phyloP scores from a whole-genome alignment of 2,329 filamentous ascomycete species.

The Trichophyton simii region DNA sequence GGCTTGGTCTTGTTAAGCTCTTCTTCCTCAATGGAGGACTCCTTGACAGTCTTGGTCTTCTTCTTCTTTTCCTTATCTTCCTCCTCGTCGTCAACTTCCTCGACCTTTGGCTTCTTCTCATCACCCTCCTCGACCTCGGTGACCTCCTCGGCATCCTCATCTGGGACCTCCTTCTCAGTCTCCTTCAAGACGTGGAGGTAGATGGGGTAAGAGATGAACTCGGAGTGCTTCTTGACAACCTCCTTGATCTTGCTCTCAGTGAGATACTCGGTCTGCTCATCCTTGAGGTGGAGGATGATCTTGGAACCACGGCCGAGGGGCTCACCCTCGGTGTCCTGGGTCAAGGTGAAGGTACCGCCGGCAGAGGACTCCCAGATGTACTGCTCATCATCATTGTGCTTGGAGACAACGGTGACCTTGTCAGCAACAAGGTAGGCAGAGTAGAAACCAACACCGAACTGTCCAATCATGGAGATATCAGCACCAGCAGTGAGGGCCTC shows the following conservation, averaged over 20 bases:
- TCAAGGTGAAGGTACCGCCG: slow-evolving; percentile 93
- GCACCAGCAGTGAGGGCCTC: slow-evolving; percentile 96
- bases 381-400: slow-evolving; percentile 99
- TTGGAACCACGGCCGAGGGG: slow-evolving; percentile 87
- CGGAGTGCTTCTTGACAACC: slow-evolving; percentile 99
- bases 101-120: slow-evolving; percentile 91
- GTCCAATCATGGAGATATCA: slow-evolving; percentile 99
- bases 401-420: slow-evolving; percentile 87
- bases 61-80: slow-evolving; percentile 75
- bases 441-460: slow-evolving; percentile 99
- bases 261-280: slow-evolving; percentile 96
- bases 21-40: slow-evolving; percentile 96
- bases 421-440: slow-evolving; percentile 99
- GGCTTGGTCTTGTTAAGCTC: slow-evolving; percentile 99
- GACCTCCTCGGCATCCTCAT: slow-evolving; percentile 65
- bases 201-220: slow-evolving; percentile 99
- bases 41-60: slow-evolving; percentile 99
- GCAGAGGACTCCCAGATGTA: slow-evolving; percentile 98
- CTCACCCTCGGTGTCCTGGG: slow-evolving; percentile 79
- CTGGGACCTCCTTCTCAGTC: slow-evolving; percentile 95
- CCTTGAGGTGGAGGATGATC: slow-evolving; percentile 98
- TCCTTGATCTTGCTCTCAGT: slow-evolving; percentile 99
- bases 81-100: slow-evolving; percentile 80
- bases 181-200: slow-evolving; percentile 99
- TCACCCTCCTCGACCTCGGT: slow-evolving; percentile 57